Percentiles rank a stretch among this genome's conserved stretches.
Conservation (phyloP, 768 basidiomycete species). For the Leccinum rimulosum region DNA sequence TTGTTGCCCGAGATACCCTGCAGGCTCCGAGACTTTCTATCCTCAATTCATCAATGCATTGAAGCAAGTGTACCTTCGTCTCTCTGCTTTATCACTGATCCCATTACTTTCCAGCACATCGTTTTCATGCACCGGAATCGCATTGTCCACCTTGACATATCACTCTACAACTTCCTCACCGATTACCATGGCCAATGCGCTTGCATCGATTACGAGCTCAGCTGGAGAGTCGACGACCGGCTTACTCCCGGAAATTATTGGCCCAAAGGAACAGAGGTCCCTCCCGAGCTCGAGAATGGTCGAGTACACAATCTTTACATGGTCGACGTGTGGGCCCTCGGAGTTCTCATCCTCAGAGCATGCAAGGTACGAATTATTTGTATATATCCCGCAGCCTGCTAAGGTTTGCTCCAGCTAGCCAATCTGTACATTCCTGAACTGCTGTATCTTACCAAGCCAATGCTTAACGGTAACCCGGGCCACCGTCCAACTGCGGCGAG, state of each 20-base stretch:
- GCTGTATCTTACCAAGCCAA: slow-evolving; percentile 51
- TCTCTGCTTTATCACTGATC: not conserved
- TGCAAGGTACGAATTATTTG: slow-evolving; percentile 52
- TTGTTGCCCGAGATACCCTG: slow-evolving; percentile 51
- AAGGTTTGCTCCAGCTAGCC: slow-evolving; percentile 41
- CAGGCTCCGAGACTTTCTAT: slow-evolving; percentile 52
- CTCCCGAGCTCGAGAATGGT: slow-evolving; percentile 63
- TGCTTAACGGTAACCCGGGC: slow-evolving; percentile 54
- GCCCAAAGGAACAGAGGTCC: slow-evolving; percentile 61
- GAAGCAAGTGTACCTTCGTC: slow-evolving; percentile 44
- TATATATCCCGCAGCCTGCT: not conserved
- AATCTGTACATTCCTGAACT: slow-evolving; percentile 60
- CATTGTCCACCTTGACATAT: slow-evolving; percentile 73
- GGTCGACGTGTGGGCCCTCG: slow-evolving; percentile 73
- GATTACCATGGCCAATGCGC: slow-evolving; percentile 64
- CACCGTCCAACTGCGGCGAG: slow-evolving; percentile 49
- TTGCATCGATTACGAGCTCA: slow-evolving; percentile 73
- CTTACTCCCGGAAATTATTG: slow-evolving; percentile 38
- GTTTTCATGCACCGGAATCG: slow-evolving; percentile 66
- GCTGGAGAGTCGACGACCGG: slow-evolving; percentile 48
- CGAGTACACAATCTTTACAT: slow-evolving; percentile 59
- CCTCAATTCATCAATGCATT: slow-evolving; percentile 61
- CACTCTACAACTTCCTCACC: slow-evolving; percentile 64
- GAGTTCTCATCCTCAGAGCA: slow-evolving; percentile 58
- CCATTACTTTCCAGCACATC: slow-evolving; percentile 46